A percentile compares a stretch with the other conserved stretches of the same genome.
phyloP scores from a whole-genome alignment of 2,329 filamentous ascomycete genomes.

The Cladosporium velox region DNA sequence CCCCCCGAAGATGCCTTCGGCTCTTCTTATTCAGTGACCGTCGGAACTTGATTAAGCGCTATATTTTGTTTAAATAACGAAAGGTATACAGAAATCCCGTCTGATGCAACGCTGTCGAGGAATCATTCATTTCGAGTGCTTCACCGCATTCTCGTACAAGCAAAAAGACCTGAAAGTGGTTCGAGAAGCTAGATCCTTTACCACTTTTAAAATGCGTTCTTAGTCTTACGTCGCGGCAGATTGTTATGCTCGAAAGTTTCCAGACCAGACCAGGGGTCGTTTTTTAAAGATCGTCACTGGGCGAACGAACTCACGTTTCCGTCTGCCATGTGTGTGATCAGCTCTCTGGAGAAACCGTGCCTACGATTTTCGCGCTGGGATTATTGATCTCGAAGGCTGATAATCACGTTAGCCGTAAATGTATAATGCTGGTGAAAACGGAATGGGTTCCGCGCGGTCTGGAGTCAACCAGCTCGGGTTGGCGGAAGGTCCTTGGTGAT shows the following conservation, averaged over 20 bases:
- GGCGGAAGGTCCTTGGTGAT: too few relatives aligned
- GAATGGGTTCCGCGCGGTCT: background rate
- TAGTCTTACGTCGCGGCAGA: too few relatives aligned
- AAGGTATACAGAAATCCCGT: background rate
- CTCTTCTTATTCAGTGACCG: background rate
- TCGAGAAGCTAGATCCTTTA: too few relatives aligned
- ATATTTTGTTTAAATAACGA: too few relatives aligned
- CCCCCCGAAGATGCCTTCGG: background rate
- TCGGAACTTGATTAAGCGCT: too few relatives aligned
- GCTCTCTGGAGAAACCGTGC: background rate
- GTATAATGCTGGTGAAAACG: background rate
- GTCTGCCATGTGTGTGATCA: background rate
- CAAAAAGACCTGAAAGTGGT: too few relatives aligned
- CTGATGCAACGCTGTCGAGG: background rate
- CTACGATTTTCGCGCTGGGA: too few relatives aligned
- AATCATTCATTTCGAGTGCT: too few relatives aligned
- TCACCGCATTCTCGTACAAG: too few relatives aligned
- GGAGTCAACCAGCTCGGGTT: too few relatives aligned
- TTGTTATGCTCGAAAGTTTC: background rate
- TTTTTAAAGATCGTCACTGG: background rate
- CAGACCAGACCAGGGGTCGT: too few relatives aligned
- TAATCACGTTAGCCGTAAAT: background rate
- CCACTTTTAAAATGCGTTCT: too few relatives aligned
- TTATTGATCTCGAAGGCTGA: background rate
- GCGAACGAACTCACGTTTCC: background rate